Evolutionary conservation across 2,329 filamentous ascomycete genomes (phyloP).

Genomic region (Diaporthe vaccinii): DNA sequence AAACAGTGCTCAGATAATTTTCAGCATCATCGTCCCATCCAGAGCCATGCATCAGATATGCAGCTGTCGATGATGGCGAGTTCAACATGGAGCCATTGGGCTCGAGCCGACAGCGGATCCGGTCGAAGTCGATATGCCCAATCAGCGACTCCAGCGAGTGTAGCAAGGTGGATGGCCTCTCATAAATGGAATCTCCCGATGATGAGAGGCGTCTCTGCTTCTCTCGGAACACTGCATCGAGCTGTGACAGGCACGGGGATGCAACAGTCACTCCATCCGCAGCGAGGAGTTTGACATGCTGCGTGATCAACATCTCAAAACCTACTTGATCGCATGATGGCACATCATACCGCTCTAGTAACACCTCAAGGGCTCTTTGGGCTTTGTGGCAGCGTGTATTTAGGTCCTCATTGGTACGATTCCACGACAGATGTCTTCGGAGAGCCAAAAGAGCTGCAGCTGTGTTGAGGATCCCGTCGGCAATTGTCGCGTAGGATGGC

Average conservation of each 20-base stretch:
- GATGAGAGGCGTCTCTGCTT: neutral
- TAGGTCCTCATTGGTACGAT: neutral
- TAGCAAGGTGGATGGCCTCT: neutral
- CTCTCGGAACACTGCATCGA: neutral
- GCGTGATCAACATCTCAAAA: neutral
- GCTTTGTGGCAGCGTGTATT: neutral
- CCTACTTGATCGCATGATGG: neutral
- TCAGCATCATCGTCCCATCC: neutral
- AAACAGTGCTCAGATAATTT: neutral
- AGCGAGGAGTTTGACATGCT: neutral
- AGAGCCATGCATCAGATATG: neutral
- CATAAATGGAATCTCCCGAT: neutral
- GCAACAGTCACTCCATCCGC: neutral
- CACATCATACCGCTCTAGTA: neutral
- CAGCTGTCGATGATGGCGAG: conserved; percentile 1
- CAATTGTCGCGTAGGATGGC: neutral
- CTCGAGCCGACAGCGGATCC: neutral
- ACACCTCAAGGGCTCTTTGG: neutral
- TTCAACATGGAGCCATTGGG: neutral
- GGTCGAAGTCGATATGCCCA: conserved; percentile 9
- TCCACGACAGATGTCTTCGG: neutral
- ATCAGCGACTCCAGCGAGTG: conserved; percentile 13
- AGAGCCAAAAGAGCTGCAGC: neutral
- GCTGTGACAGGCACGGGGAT: neutral
- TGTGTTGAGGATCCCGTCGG: neutral